Evolutionary conservation across 441 rosid genomes (phyloP), one percentile per base, ranked within the genome.

Genomic region (Gossypium lobatum): DNA sequence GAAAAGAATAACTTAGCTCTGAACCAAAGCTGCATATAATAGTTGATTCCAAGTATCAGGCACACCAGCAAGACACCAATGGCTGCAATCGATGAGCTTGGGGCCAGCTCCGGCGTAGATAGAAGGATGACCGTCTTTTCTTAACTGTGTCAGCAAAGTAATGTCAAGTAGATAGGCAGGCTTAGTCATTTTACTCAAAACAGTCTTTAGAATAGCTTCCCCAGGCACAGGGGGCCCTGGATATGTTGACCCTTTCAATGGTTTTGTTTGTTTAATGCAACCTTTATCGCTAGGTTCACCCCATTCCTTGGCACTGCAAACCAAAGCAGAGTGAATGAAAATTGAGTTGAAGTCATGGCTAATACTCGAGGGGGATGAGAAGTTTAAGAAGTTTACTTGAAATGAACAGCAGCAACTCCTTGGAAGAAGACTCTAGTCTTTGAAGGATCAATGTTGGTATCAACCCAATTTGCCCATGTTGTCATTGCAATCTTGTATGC

Each of bases 61-160:
- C 73, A 82, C 82, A 45, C 93, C 93, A 1, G 91, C 85, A 1
- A 89, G 83, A 73, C 93, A 86, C 93, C 93, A 89, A 60, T 89
- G 93, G 76, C 91, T 86, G 72, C 93, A 89, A 72, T 89, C 93
- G 0, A 61, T 28, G 0, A 75, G 46, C 0, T 28, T 11, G 6
- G 3, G 46, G 50, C 87, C 90, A 10, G 31, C 3, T 54, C 83
- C 82, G 0, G 88, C 57, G 6, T 80, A 89, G 60, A 78, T 61
- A 0, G 91, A 89, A 60, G 91, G 91, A 57, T 89, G 91, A n/a
- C 88, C 84, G 0, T 87, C 93, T 71, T 84, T 89, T 26, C 93
- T 83, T 66, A 86, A 57, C 74, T 85, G 87, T 13, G 91, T 77
- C 64, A 89, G 78, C 75, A 75, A 63, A 20, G 88, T 80, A 57